Conservation (phyloP, 352 stramenopile genomes). For the Elongisporangium undulatum region DNA sequence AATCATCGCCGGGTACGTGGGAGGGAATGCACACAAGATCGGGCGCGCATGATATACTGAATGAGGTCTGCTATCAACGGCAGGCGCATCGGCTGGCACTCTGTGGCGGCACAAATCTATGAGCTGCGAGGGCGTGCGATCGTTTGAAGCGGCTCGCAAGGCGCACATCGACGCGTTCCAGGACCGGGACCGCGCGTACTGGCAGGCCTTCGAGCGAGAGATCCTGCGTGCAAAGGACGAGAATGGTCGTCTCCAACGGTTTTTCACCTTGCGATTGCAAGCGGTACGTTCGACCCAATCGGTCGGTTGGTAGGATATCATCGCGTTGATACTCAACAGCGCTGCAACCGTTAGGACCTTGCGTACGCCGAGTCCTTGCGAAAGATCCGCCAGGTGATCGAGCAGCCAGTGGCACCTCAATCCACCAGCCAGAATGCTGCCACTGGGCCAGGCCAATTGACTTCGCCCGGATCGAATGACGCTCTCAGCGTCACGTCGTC, state of each 20-base stretch:
- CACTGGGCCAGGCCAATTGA: constrained; percentile 7
- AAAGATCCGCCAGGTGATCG: constrained; percentile 53
- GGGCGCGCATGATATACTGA: neutral
- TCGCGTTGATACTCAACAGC: neutral
- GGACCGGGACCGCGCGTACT: constrained; percentile 63
- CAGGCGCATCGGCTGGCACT: constrained; percentile 24
- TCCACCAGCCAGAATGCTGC: neutral
- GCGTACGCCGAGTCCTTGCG: constrained; percentile 68
- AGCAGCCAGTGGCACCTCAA: constrained; percentile 16
- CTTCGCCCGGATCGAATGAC: constrained; percentile 8
- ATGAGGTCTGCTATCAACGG: neutral
- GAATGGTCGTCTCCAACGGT: constrained; percentile 58
- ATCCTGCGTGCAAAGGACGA: constrained; percentile 58
- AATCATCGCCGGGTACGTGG: neutral
- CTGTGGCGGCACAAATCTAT: constrained; percentile 57
- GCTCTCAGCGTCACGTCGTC: constrained; percentile 37
- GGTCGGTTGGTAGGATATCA: neutral
- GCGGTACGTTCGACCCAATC: constrained; percentile 19
- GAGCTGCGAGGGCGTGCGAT: constrained; percentile 53
- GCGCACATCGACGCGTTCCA: constrained; percentile 71
- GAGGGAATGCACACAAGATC: neutral
- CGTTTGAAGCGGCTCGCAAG: constrained; percentile 61
- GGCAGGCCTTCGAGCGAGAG: constrained; percentile 76
- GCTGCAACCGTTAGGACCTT: constrained; percentile 32
- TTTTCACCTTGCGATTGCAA: constrained; percentile 63